phyloP scores from a whole-genome alignment of 1,284 basidiomycete species.

The Irpex lacteus region DNA sequence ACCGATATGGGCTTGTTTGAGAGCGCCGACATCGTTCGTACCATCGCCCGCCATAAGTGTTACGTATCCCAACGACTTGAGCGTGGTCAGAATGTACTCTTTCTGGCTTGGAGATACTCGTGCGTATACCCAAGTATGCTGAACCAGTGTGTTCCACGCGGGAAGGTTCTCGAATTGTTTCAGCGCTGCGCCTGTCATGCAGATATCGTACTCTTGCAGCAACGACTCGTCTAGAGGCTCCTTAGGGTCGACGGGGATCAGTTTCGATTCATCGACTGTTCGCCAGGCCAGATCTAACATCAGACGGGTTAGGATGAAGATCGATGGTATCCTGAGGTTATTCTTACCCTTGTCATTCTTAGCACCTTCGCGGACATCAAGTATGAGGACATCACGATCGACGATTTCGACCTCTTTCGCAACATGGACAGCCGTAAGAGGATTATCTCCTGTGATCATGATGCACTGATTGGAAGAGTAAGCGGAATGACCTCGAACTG shows the following conservation, averaged over 20 bases:
- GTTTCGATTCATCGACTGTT: conserved; percentile 85
- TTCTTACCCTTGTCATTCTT: conserved; percentile 60
- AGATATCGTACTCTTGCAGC: conserved; percentile 88
- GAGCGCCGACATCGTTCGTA: conserved; percentile 94
- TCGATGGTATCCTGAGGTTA: neutral
- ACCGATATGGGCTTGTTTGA: conserved; percentile 95
- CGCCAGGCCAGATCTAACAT: conserved; percentile 80
- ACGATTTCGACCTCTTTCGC: conserved; percentile 94
- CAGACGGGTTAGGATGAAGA: neutral
- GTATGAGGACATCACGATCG: conserved; percentile 87
- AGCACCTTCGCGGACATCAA: conserved; percentile 85
- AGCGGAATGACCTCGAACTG: neutral
- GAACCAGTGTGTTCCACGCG: conserved; percentile 76
- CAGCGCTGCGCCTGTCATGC: conserved; percentile 89
- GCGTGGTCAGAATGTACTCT: conserved; percentile 86
- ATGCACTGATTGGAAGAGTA: conserved; percentile 59
- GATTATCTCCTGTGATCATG: conserved; percentile 98
- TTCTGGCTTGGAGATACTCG: conserved; percentile 95
- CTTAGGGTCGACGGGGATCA: conserved; percentile 79
- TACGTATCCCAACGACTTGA: conserved; percentile 84
- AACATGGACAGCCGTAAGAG: conserved; percentile 91
- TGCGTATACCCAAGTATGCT: conserved; percentile 95
- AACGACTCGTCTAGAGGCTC: conserved; percentile 76
- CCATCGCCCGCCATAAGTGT: conserved; percentile 98
- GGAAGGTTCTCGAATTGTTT: conserved; percentile 72